phyloP scores from a whole-genome alignment of 306 rosid genomes.

The Rosa rugosa region DNA sequence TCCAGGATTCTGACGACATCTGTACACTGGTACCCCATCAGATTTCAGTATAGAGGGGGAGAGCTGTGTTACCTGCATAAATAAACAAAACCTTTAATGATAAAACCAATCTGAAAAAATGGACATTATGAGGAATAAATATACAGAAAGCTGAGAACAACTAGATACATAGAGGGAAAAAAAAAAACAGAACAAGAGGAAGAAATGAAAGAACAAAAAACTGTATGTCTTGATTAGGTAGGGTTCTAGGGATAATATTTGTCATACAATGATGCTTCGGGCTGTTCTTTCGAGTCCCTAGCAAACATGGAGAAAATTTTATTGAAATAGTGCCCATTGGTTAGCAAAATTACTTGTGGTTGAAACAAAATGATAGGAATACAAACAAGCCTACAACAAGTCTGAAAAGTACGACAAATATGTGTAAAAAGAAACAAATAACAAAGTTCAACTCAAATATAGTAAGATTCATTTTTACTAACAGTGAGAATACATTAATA shows the following conservation, averaged over 20 bases:
- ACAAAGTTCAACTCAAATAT: no score
- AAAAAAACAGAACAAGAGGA: no score
- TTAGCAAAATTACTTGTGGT: neutral
- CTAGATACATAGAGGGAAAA: neutral
- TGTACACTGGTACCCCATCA: conserved; percentile 94
- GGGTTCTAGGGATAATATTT: neutral
- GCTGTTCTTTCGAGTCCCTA: neutral
- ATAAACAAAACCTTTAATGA: conserved; percentile 5
- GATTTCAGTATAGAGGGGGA: conserved; percentile 89
- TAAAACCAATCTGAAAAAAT: neutral
- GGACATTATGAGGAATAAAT: neutral
- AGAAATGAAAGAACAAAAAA: neutral
- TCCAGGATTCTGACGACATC: conserved; percentile 94
- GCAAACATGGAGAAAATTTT: neutral
- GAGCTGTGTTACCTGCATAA: conserved; percentile 89
- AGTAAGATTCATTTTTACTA: no score
- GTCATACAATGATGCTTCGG: neutral
- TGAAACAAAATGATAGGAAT: neutral
- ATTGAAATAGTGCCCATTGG: neutral
- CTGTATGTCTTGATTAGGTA: neutral
- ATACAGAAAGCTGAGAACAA: no score
- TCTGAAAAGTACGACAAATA: neutral
- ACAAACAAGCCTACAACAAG: neutral
- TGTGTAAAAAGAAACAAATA: no score
- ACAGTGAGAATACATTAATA: no score